Base-by-base conservation (phyloP, 1,139 yeast genomes). In the Sugiyamaella sp. region DNA sequence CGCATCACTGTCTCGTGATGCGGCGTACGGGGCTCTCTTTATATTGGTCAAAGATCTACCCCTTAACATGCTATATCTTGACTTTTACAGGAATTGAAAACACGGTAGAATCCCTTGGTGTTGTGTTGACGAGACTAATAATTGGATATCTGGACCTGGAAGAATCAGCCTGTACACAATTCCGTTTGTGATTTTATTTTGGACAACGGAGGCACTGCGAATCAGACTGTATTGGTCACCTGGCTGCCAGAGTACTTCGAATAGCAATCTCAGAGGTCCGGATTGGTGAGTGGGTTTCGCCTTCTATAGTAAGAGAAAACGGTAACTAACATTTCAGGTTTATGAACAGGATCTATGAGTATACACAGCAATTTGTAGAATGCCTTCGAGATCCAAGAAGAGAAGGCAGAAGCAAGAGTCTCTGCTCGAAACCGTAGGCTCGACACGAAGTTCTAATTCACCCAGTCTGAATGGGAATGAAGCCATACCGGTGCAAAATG, bases 301-400 rank as follows among this genome's bases (percentile, higher is more conserved):
- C n/a, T n/a, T n/a, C n/a, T n/a, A n/a, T n/a, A n/a, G n/a, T n/a
- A n/a, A n/a, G n/a, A n/a, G n/a, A n/a, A n/a, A n/a, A n/a, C n/a
- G n/a, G n/a, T n/a, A n/a, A 37, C 40, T 37, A 37, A 37, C 22
- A 17, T 8, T 17, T 37, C 29, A 40, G 27, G 6, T 40, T 29
- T 20, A 20, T n/a, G 14, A 10, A 4, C 14, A 21, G 19, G 19
- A 20, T 14, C 22, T 17, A 17, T 37, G 40, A 4, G 21, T 16
- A 10, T 10, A 37, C 22, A 29, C 14, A 29, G 4, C 3, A 19
- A 37, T 16, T 5, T 9, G 5, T 37, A 46, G 25, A 46, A 48
- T 48, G 51, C 51, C 51, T 12, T 48, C 51, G 17, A 48, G 35
- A 32, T 40, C 46, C 20, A 48, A 48, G 35, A 48, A 48, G 22